Conservation (phyloP, 1,284 basidiomycete species). For the Taiwanofungus camphoratus region DNA sequence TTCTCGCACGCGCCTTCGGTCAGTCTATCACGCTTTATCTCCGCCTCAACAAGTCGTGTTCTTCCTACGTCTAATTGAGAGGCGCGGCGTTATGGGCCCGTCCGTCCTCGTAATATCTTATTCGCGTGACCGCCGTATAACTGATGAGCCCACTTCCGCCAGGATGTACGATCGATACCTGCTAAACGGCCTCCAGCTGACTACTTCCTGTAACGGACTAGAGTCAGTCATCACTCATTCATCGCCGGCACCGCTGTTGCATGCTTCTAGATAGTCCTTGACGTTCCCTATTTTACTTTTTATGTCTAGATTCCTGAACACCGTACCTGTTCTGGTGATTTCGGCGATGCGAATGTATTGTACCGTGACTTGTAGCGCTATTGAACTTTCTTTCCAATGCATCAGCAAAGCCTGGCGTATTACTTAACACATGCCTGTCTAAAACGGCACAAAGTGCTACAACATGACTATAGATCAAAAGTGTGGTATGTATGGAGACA, state of each 20-base stretch:
- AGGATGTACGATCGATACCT: slow-evolving; percentile 85
- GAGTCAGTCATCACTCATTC: not conserved
- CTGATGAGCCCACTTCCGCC: slow-evolving; percentile 4
- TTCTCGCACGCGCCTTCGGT: slow-evolving; percentile 76
- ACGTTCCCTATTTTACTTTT: too few species aligned
- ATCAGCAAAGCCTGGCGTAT: too few species aligned
- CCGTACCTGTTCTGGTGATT: too few species aligned
- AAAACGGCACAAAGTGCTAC: too few species aligned
- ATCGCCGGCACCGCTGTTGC: too few species aligned
- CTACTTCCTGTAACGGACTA: slow-evolving; percentile 59
- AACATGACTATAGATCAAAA: not conserved
- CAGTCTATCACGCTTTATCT: slow-evolving; percentile 24
- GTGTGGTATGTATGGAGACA: not conserved
- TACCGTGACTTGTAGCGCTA: slow-evolving; percentile 3
- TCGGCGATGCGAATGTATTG: not conserved
- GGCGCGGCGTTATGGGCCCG: too few species aligned
- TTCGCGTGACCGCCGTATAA: not conserved
- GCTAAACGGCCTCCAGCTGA: slow-evolving; percentile 86
- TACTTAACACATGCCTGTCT: too few species aligned
- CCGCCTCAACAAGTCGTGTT: too few species aligned
- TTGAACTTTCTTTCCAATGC: slow-evolving; percentile 1
- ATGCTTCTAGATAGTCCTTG: too few species aligned
- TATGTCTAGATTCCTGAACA: too few species aligned
- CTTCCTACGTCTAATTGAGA: too few species aligned
- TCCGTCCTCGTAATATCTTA: too few species aligned